Base-by-base conservation (phyloP, 2,329 filamentous ascomycete species). In the Colletotrichum orchidophilum region DNA sequence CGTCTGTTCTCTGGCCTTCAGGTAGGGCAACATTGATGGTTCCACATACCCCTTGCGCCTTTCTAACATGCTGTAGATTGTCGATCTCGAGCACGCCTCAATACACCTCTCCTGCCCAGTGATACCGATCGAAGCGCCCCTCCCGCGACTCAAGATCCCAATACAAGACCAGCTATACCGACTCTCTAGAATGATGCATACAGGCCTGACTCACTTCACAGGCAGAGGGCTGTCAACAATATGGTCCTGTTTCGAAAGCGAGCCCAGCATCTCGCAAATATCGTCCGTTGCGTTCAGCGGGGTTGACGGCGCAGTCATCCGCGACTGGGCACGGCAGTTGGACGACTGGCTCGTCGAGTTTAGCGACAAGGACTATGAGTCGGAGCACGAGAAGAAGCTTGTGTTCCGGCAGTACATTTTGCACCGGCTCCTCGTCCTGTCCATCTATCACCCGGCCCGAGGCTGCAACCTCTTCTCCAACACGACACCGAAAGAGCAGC, bases 151-250 rank as follows among this genome's bases (percentile, higher is more conserved):
- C 7, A 80, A 81, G 46, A 79, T 78, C 3, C 80, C 81, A 0
- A 76, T 78, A 12, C 78, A 79, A 53, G 83, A 84, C 66, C 82
- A 83, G 24, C 78, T 84, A 3, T 82, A 83, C 50, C 77, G 80
- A 6, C 75, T 85, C 0, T 83, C 82, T 1, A 78, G 81, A 18
- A 84, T 85, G 82, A 84, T 85, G 83, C 81, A 85, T 61, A 82
- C 79, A 0, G 82, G 83, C 0, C 72, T 84, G 3, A 80, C 78
- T 3, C 81, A 83, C 60, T 85, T 85, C 63, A 82, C 82, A 1
- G 83, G 82, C 0, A 76, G 83, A 8, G 79, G 82, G 0, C 66
- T 85, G 8, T 82, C 83, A 2, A 83, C 83, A 0, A 83, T 85
- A 52, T 84, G 82, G 83, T 83, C 81, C 0, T 83, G 80, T 65